These are phyloP conservation scores for Actinomortierella wolfii DNA, from an alignment of 371 early-diverging fungal species.

Conservation along the genomic window DNA sequence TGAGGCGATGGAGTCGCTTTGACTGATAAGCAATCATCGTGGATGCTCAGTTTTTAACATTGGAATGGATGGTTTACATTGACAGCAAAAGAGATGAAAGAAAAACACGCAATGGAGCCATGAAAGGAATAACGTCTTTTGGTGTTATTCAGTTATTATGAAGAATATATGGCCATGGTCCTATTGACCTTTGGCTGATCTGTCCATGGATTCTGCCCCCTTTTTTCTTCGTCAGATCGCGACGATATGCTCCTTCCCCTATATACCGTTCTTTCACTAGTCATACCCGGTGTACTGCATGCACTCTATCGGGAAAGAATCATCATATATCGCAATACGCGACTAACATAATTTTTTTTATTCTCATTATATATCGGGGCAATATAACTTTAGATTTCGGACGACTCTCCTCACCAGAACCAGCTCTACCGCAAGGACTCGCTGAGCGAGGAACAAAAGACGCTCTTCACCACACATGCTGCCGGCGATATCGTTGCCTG, in stretches of 20 bases:
- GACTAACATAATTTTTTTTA: not conserved
- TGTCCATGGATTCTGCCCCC: too few relatives aligned
- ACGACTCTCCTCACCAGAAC: slow-evolving; percentile 65
- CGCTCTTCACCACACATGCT: slow-evolving; percentile 77
- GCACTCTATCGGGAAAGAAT: too few relatives aligned
- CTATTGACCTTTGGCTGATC: too few relatives aligned
- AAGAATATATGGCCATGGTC: too few relatives aligned
- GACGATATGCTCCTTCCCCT: too few relatives aligned
- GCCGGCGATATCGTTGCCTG: slow-evolving; percentile 87
- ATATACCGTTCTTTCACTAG: too few relatives aligned
- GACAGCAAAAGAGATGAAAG: not conserved
- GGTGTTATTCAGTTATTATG: too few relatives aligned
- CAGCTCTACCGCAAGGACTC: slow-evolving; percentile 63
- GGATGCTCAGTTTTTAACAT: not conserved
- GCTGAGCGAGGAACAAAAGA: slow-evolving; percentile 56
- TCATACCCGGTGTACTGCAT: too few relatives aligned
- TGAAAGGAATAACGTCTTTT: too few relatives aligned
- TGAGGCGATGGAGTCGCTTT: not conserved
- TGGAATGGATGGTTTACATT: not conserved
- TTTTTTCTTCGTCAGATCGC: too few relatives aligned
- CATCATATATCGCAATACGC: too few relatives aligned
- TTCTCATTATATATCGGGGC: not conserved
- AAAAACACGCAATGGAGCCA: too few relatives aligned
- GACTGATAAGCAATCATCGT: not conserved
- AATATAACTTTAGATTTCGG: slow-evolving; percentile 59